phyloP scores from a whole-genome alignment of 495 filamentous ascomycete genomes.

The Astrocystis sublimbata region DNA sequence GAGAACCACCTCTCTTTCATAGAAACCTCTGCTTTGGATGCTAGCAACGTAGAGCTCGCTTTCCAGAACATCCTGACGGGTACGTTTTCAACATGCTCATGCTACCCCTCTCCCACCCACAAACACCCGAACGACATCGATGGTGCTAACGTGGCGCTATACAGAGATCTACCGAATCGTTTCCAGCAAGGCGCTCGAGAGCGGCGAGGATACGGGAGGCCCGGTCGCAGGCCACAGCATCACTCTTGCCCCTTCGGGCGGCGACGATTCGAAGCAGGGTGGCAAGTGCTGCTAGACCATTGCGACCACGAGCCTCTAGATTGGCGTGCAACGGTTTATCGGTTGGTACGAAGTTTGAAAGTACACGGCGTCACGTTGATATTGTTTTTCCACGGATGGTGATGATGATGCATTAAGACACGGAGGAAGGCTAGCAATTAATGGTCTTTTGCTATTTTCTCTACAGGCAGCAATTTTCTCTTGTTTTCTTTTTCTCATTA shows the following conservation, averaged over 20 bases:
- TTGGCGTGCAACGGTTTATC: constrained; percentile 38
- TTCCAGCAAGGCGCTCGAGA: constrained; percentile 92
- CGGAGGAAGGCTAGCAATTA: constrained; percentile 29
- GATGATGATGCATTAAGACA: constrained; percentile 37
- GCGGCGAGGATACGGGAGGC: constrained; percentile 72
- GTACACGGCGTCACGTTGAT: constrained; percentile 48
- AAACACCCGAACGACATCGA: constrained; percentile 3
- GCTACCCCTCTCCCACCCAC: not conserved
- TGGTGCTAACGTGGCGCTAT: constrained; percentile 16
- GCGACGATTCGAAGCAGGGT: constrained; percentile 72
- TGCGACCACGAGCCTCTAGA: constrained; percentile 25
- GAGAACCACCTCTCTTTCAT: constrained; percentile 97
- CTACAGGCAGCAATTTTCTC: constrained; percentile 36
- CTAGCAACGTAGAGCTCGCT: constrained; percentile 98
- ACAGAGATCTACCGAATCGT: constrained; percentile 99
- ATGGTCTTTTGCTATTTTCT: constrained; percentile 25
- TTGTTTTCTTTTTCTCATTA: constrained; percentile 37
- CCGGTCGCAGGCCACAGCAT: constrained; percentile 76
- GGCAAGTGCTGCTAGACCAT: constrained; percentile 84
- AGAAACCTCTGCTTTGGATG: constrained; percentile 97
- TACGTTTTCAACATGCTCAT: constrained; percentile 44
- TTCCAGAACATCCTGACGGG: constrained; percentile 99
- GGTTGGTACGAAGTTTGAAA: constrained; percentile 43
- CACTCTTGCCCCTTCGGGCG: constrained; percentile 75
- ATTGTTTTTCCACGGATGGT: constrained; percentile 34